phyloP scores from a whole-genome alignment of 257 asterid species.

The Nicotiana undulata region DNA sequence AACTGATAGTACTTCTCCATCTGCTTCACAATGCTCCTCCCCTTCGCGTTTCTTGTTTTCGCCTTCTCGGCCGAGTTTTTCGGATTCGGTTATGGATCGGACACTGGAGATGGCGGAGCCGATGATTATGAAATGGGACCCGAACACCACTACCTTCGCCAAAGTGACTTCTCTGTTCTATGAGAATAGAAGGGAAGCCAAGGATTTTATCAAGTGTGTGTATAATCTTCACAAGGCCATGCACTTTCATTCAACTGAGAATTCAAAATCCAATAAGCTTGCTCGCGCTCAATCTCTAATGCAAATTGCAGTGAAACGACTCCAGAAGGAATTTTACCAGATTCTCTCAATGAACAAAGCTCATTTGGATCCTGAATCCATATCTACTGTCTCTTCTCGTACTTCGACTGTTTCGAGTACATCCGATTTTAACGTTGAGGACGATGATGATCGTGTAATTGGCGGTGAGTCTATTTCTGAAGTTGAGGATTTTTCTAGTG shows the following conservation, averaged over 20 bases:
- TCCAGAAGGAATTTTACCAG: constrained; percentile 84
- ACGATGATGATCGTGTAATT: constrained; percentile 35
- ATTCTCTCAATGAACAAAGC: constrained; percentile 70
- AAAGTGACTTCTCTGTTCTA: constrained; percentile 68
- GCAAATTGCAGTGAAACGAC: constrained; percentile 69
- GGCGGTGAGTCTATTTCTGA: constrained; percentile 30
- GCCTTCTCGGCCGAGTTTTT: constrained; percentile 43
- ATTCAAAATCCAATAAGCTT: constrained; percentile 45
- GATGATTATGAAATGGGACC: constrained; percentile 56
- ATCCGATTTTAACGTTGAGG: constrained; percentile 24
- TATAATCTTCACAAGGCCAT: constrained; percentile 57
- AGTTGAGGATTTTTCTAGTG: constrained; percentile 54
- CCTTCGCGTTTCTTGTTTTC: constrained; percentile 39
- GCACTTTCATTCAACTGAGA: constrained; percentile 45
- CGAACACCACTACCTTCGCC: constrained; percentile 36
- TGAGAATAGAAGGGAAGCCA: constrained; percentile 57
- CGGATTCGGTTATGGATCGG: constrained; percentile 67
- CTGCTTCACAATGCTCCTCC: constrained; percentile 5
- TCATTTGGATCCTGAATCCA: constrained; percentile 76
- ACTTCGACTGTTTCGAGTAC: constrained; percentile 43
- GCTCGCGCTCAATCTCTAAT: constrained; percentile 57
- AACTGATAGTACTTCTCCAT: background rate
- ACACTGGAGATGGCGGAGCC: constrained; percentile 58
- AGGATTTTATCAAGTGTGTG: constrained; percentile 45
- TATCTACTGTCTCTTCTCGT: constrained; percentile 56